Base-by-base conservation (phyloP, 2,329 filamentous ascomycete genomes). In the Huntiella moniliformis region DNA sequence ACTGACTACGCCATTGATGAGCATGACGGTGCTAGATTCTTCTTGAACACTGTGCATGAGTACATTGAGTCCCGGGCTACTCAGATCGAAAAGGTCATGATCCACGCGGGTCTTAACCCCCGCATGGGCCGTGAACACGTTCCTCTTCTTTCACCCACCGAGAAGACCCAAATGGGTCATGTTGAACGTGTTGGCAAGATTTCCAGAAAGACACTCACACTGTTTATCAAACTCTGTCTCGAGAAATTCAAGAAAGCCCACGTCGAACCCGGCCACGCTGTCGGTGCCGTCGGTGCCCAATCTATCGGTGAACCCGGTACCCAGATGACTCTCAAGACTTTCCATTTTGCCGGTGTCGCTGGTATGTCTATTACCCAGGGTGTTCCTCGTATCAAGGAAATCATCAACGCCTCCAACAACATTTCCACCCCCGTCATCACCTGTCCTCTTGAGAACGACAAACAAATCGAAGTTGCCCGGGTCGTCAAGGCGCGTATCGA, bases 301-400 rank as follows among this genome's bases (percentile, higher is more conserved):
- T 96, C 88, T 1, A 98, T 98, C 55, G 91, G 91, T 63, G 91
- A 98, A 58, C 91, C 91, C 0, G 91, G 91, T 59, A 98, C 91
- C 1, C 91, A 98, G 62, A 98, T 98, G 91, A 98, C 91, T 1
- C 66, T 98, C 52, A 96, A 96, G 66, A 96, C 91, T 58, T 96
- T 96, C 76, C 91, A 96, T 81, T 98, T 98, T 67, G 91, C 91
- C 58, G 91, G 91, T 82, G 91, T 98, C 52, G 91, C 91, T 38
- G 88, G 88, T 60, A 96, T 98, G 91, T 94, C 85, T 71, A 94
- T 98, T 58, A 98, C 91, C 0, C 85, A 95, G 58, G 91, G 91
- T 82, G 91, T 98, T 5, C 91, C 91, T 1, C 88, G 91, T 78
- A 98, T 98, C 67, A 98, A 98, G 65, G 91, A 98, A 69, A 98